Evolutionary conservation across 257 asterid species (phyloP).

Genomic region (Pogostemon cablin): DNA sequence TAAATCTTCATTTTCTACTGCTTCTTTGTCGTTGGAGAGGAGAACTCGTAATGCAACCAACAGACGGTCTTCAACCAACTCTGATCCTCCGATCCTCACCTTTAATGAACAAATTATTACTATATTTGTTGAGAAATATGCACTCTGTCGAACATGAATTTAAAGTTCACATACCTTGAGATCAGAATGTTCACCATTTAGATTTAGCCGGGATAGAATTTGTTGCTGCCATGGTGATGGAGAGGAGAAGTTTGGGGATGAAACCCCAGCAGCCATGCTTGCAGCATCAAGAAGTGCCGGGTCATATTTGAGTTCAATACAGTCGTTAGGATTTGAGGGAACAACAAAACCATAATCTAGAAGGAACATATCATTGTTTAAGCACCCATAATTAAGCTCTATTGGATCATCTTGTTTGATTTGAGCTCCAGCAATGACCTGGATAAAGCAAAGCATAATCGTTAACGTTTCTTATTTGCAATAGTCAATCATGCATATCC

Average conservation of each 20-base stretch:
- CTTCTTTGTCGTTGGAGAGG: conserved; percentile 60
- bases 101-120: conserved; percentile 29
- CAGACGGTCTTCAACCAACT: conserved; percentile 74
- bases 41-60: conserved; percentile 81
- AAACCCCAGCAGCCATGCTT: conserved; percentile 77
- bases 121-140: neutral
- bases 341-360: conserved; percentile 89
- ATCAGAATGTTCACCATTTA: conserved; percentile 62
- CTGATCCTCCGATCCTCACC: conserved; percentile 84
- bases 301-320: conserved; percentile 87
- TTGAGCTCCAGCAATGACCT: conserved; percentile 74
- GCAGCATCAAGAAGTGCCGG: conserved; percentile 93
- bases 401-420: conserved; percentile 64
- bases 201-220: conserved; percentile 57
- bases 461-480: neutral
- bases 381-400: conserved; percentile 82
- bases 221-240: conserved; percentile 85
- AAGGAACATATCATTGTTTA: conserved; percentile 81
- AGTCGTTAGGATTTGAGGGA: conserved; percentile 81
- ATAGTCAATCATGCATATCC: neutral
- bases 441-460: conserved; percentile 26
- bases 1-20: conserved; percentile 50
- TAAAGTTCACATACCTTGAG: conserved; percentile 59
- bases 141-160: neutral
- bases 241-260: conserved; percentile 69